A percentile compares a stretch with the other conserved stretches of the same genome.
Conservation (phyloP, 805 yeast species). For the Saturnispora zaruensis region DNA sequence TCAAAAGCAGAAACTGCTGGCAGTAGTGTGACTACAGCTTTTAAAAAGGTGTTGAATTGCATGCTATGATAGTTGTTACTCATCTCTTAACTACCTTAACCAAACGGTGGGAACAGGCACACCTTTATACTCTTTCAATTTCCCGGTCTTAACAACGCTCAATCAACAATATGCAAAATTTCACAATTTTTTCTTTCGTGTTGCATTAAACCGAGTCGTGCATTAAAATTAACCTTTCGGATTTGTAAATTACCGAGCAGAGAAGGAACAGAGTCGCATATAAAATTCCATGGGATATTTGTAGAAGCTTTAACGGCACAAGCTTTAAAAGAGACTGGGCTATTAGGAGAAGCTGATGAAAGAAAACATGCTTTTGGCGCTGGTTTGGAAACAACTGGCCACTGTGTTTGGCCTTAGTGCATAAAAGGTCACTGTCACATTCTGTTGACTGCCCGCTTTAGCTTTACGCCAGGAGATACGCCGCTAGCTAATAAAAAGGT, state of each 20-base stretch:
- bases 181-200: neutral
- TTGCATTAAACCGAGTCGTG: neutral
- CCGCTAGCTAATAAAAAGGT: too few species aligned
- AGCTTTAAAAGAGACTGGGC: too few species aligned
- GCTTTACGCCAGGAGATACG: too few species aligned
- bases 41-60: neutral
- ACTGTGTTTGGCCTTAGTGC: too few species aligned
- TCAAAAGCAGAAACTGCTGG: neutral
- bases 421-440: too few species aligned
- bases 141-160: neutral
- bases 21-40: neutral
- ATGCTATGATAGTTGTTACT: neutral
- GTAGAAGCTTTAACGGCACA: too few species aligned
- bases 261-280: neutral
- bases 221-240: neutral
- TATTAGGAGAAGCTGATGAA: too few species aligned
- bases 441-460: too few species aligned
- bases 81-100: neutral
- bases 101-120: neutral
- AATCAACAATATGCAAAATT: neutral
- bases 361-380: too few species aligned
- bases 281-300: neutral
- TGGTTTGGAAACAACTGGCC: too few species aligned
- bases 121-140: neutral
- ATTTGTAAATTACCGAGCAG: neutral